Conservation (phyloP, 371 early-diverging fungal species). For the Mortierella sp. region DNA sequence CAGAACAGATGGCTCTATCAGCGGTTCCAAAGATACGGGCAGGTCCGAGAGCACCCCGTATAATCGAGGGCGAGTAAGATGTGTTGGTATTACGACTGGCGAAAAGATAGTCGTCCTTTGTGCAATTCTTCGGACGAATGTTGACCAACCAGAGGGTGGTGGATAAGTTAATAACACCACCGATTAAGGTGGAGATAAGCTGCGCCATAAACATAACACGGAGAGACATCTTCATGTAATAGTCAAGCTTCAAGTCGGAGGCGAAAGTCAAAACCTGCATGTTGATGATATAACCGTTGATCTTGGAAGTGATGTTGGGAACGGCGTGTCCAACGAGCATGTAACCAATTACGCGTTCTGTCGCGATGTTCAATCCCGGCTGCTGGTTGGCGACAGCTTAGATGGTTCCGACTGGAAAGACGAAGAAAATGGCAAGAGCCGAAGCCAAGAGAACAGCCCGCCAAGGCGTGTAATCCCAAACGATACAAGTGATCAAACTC, state of each 20-base stretch:
- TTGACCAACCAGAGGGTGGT: conserved; percentile 77
- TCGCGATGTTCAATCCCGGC: conserved; percentile 56
- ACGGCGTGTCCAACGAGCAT: conserved; percentile 75
- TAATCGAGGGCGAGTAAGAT: conserved; percentile 77
- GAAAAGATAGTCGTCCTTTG: conserved; percentile 60
- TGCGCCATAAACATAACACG: conserved; percentile 65
- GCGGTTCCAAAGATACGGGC: conserved; percentile 72
- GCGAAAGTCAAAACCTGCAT: conserved; percentile 71
- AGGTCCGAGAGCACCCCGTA: conserved; percentile 87
- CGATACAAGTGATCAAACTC: conserved; percentile 61
- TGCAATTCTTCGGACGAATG: conserved; percentile 71
- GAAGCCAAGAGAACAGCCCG: conserved; percentile 67
- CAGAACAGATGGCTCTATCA: conserved; percentile 44
- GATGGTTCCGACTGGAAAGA: conserved; percentile 64
- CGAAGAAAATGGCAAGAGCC: conserved; percentile 65
- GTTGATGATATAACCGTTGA: conserved; percentile 73
- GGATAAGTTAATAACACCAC: conserved; percentile 64
- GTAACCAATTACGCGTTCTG: conserved; percentile 74
- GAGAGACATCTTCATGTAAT: conserved; percentile 67
- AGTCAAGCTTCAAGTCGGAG: conserved; percentile 70
- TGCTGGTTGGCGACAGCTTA: conserved; percentile 48
- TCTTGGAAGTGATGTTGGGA: conserved; percentile 79
- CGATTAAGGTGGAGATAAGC: conserved; percentile 61
- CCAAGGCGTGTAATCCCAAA: conserved; percentile 62
- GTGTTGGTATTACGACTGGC: conserved; percentile 76